Conservation (phyloP, 225 moss, liverwort and hornwort species). For the Ulota crispa region DNA sequence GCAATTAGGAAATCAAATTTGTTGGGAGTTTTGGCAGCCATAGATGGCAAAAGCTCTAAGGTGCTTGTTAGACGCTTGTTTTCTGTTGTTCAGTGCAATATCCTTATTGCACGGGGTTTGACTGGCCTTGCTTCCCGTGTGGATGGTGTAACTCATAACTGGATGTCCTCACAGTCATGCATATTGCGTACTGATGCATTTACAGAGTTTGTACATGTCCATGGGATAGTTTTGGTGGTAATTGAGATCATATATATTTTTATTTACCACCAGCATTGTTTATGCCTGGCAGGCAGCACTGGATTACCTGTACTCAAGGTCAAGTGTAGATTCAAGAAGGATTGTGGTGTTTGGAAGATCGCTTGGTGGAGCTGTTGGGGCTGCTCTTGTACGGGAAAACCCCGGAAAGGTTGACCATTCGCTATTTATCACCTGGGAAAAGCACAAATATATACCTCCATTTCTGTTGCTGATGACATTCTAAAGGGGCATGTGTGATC, state of each 20-base stretch:
- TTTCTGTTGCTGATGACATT: slow-evolving; percentile 2
- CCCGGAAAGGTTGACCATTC: slow-evolving; percentile 67
- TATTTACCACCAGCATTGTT: not conserved
- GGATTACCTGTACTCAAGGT: slow-evolving; percentile 59
- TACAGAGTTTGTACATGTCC: not conserved
- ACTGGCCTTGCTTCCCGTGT: not conserved
- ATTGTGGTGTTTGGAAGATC: slow-evolving; percentile 94
- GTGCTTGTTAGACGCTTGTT: slow-evolving; percentile 22
- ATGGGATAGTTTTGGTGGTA: not conserved
- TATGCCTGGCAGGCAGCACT: slow-evolving; percentile 67
- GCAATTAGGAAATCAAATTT: slow-evolving; percentile 12
- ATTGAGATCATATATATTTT: not conserved
- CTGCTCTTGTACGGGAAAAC: slow-evolving; percentile 77
- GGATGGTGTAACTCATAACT: not conserved
- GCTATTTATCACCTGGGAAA: not conserved
- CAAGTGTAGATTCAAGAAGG: slow-evolving; percentile 66
- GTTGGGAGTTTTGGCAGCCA: slow-evolving; percentile 13
- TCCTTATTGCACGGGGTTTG: not conserved
- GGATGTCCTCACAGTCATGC: not conserved
- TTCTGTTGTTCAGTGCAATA: not conserved
- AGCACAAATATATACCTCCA: not conserved
- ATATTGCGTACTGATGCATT: not conserved
- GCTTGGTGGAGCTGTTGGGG: slow-evolving; percentile 90
- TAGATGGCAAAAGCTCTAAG: slow-evolving; percentile 19
- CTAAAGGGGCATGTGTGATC: not conserved